Conservation (phyloP, 495 filamentous ascomycete genomes). For the Penicillium mononematosum region DNA sequence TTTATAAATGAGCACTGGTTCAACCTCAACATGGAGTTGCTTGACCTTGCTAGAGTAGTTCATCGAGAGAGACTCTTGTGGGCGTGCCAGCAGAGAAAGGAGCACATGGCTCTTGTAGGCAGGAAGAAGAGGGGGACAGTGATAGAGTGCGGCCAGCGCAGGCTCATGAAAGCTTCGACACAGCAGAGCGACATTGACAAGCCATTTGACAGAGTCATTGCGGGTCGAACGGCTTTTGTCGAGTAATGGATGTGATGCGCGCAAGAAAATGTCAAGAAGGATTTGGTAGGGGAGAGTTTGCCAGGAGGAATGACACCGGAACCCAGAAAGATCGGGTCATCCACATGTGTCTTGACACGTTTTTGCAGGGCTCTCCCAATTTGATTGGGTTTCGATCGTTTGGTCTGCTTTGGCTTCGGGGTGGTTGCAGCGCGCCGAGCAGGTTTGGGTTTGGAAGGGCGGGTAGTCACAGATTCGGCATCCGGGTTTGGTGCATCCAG, state of each 20-base stretch:
- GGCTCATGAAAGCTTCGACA: constrained; percentile 71
- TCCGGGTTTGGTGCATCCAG: constrained; percentile 8
- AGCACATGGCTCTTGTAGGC: constrained; percentile 50
- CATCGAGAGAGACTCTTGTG: constrained; percentile 39
- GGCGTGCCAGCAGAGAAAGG: constrained; percentile 45
- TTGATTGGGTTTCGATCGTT: constrained; percentile 19
- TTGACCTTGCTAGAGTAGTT: constrained; percentile 68
- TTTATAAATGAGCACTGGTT: constrained; percentile 42
- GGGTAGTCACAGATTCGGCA: background rate
- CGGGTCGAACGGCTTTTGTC: constrained; percentile 41
- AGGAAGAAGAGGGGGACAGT: constrained; percentile 61
- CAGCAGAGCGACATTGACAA: constrained; percentile 57
- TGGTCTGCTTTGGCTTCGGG: constrained; percentile 22
- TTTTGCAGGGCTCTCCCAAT: constrained; percentile 31
- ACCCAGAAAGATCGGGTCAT: constrained; percentile 20
- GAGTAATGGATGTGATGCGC: constrained; percentile 60
- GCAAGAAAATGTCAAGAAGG: constrained; percentile 65
- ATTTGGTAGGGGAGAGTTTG: constrained; percentile 68
- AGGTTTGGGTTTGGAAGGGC: background rate
- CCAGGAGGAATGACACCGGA: constrained; percentile 63
- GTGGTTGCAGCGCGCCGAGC: constrained; percentile 13
- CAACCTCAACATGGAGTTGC: constrained; percentile 65
- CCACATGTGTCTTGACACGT: constrained; percentile 26
- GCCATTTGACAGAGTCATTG: constrained; percentile 54
- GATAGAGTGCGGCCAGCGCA: constrained; percentile 71